Base-by-base conservation (phyloP, 2,329 filamentous ascomycete species). In the Dichotomopilus funicola region DNA sequence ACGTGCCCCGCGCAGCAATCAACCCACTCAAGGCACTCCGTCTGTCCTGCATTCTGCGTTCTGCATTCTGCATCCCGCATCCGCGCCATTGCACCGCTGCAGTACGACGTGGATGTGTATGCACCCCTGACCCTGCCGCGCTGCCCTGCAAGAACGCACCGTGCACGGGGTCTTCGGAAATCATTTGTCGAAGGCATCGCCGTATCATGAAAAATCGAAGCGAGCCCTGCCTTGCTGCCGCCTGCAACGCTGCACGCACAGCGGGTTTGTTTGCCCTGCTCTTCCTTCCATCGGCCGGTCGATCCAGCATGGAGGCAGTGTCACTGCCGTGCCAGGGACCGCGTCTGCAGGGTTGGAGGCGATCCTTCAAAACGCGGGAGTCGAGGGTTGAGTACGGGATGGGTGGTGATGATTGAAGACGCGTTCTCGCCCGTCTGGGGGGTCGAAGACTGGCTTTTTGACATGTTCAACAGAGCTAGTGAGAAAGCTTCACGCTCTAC, bases 391-490 rank as follows among this genome's bases (percentile, higher is more conserved):
- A 27, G 19, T 27, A 27, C 19, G 19, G 19, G 19, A 27, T 27
- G 19, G 19, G 19, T 27, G 19, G 19, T 27, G 19, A 27, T 27
- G 45, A 44, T 45, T 54, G 13, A 42, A 48, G 35, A 41, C 41
- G 47, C 35, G 47, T 27, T 27, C 19, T 27, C 53, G 35, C 38
- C 45, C 38, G 33, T 31, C 13, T 34, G 34, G 27, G 11, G 47
- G 53, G 53, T 50, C 41, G 50, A 47, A 54, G 50, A 54, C 53
- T 54, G 46, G 47, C 53, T 49, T 45, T 49, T 12, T 8, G 40
- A 43, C 45, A 42, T 27, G 19, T 27, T 27, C 19, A 27, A 27
- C 3, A 27, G 19, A 2, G 19, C 19, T 2, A 27, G 19, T 27
- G 19, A 3, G 3, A 3, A 27, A 27, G 2, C 19, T 27, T 27